Percentiles rank a stretch among this genome's conserved stretches.
These are phyloP conservation scores for Acacia concinna DNA, from an alignment of 331 rosid genomes.

Conservation along the genomic window DNA sequence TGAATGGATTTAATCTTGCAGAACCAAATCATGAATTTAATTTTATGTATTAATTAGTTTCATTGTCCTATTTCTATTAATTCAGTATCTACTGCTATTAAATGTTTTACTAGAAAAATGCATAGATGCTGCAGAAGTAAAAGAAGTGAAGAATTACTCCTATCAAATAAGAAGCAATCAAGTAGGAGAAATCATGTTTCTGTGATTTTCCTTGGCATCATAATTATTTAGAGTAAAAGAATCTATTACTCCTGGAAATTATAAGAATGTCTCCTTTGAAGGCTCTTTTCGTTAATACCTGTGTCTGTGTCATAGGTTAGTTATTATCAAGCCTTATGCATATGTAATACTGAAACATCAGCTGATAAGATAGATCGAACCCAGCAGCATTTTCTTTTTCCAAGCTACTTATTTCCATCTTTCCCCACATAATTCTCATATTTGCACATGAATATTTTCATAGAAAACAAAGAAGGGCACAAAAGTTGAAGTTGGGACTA, in stretches of 20 bases:
- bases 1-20: not conserved
- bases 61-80: not conserved
- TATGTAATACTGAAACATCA: not conserved
- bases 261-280: not conserved
- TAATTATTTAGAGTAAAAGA: not conserved
- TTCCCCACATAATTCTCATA: conserved; percentile 2
- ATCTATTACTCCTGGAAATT: not conserved
- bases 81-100: not conserved
- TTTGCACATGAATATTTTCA: conserved; percentile 30
- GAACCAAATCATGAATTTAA: not conserved
- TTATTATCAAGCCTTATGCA: not conserved
- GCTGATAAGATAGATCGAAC: not conserved
- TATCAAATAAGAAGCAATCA: not conserved
- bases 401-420: conserved; percentile 11
- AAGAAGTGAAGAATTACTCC: not conserved
- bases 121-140: not conserved
- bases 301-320: not conserved
- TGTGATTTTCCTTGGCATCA: not conserved
- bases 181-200: conserved; percentile 1
- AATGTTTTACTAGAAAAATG: not conserved
- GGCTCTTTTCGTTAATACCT: not conserved
- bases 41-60: not conserved
- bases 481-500: conserved; percentile 95
- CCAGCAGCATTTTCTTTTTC: not conserved
- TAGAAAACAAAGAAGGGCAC: conserved; percentile 92